phyloP scores from a whole-genome alignment of 768 basidiomycete species.

The Hortiboletus campestris region DNA sequence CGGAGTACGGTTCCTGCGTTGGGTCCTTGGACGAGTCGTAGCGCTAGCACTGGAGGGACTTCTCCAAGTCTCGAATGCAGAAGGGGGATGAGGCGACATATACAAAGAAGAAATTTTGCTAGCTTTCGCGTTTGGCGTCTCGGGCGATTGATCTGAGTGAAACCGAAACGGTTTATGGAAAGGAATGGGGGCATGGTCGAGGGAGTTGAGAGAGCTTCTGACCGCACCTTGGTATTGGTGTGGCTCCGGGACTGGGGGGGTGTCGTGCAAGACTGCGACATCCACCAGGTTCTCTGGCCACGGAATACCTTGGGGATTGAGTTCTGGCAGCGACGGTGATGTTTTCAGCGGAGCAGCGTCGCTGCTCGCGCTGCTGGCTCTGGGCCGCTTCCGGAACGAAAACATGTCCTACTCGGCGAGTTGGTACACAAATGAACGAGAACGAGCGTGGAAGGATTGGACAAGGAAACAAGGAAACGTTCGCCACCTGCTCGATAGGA shows the following conservation, averaged over 20 bases:
- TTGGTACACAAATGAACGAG: constrained; percentile 23
- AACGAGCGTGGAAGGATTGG: constrained; percentile 24
- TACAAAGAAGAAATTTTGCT: constrained; percentile 68
- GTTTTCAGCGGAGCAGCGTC: constrained; percentile 50
- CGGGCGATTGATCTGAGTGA: constrained; percentile 38
- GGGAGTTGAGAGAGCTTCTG: constrained; percentile 61
- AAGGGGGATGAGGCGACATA: constrained; percentile 55
- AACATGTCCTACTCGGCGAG: constrained; percentile 51
- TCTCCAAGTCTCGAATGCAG: constrained; percentile 61
- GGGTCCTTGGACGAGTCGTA: constrained; percentile 47
- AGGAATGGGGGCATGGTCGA: constrained; percentile 55
- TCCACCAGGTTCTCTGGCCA: constrained; percentile 87
- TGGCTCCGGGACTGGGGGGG: constrained; percentile 31
- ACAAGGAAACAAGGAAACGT: constrained; percentile 24
- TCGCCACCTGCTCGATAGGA: constrained; percentile 14
- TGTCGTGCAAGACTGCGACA: constrained; percentile 58
- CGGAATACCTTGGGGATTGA: constrained; percentile 70
- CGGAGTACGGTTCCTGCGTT: constrained; percentile 61
- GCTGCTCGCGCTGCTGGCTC: constrained; percentile 43
- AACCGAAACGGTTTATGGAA: constrained; percentile 82
- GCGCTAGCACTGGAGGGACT: constrained; percentile 35
- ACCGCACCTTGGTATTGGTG: constrained; percentile 61
- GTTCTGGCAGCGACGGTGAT: constrained; percentile 80
- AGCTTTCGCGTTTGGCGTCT: constrained; percentile 31
- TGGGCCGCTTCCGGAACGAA: constrained; percentile 64